These are phyloP conservation scores for Microbotryum lychnidis-dioicae DNA, from an alignment of 1,284 basidiomycete genomes.

Conservation along the genomic window DNA sequence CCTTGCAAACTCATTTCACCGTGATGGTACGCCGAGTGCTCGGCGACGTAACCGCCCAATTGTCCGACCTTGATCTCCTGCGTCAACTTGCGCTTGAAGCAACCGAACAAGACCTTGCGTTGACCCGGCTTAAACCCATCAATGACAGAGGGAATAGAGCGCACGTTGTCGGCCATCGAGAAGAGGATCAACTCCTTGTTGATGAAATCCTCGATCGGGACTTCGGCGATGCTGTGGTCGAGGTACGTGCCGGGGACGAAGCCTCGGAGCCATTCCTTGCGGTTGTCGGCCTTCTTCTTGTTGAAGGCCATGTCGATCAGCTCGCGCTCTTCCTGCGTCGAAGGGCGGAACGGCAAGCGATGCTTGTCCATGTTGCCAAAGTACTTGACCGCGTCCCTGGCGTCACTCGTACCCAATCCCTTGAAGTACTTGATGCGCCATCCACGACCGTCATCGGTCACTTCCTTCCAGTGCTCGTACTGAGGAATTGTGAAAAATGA, in stretches of 20 bases:
- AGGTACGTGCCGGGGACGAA: slow-evolving; percentile 93
- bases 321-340: slow-evolving; percentile 71
- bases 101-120: slow-evolving; percentile 90
- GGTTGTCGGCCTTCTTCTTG: slow-evolving; percentile 98
- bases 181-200: slow-evolving; percentile 97
- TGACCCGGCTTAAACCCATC: slow-evolving; percentile 99
- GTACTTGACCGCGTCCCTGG: slow-evolving; percentile 84
- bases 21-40: slow-evolving; percentile 94
- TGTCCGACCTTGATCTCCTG: slow-evolving; percentile 95
- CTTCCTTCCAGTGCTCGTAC: slow-evolving; percentile 85
- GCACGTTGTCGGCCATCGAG: slow-evolving; percentile 98
- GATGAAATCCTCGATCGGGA: slow-evolving; percentile 90
- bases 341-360: slow-evolving; percentile 81
- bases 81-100: slow-evolving; percentile 89
- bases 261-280: slow-evolving; percentile 95
- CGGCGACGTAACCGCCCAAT: slow-evolving; percentile 87
- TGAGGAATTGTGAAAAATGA: slow-evolving; percentile 98
- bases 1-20: slow-evolving; percentile 77
- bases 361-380: slow-evolving; percentile 89
- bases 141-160: slow-evolving; percentile 84
- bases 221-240: slow-evolving; percentile 77
- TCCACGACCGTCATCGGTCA: slow-evolving; percentile 66
- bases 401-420: slow-evolving; percentile 92
- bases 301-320: slow-evolving; percentile 98
- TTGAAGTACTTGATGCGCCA: slow-evolving; percentile 98